Evolutionary conservation across 1,284 basidiomycete species (phyloP), one percentile per base, ranked within the genome.

Genomic region (Cutaneotrichosporon spelunceum): DNA sequence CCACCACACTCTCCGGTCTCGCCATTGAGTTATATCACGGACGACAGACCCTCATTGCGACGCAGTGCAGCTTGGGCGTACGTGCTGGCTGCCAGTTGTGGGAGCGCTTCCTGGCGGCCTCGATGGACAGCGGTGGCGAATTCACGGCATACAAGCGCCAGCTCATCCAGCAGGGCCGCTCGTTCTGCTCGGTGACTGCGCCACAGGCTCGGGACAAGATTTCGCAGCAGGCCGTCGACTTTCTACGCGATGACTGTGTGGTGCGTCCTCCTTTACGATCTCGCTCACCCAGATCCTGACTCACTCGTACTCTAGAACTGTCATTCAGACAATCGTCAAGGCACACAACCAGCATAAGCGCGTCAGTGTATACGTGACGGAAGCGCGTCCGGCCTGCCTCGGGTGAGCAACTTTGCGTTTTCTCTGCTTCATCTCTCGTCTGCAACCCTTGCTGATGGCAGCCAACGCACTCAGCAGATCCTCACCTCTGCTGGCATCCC

Each of bases 361-460:
- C 59, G 93, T 99, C 79, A 91, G 89, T 72, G 95, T 99, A 48
- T 99, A 93, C 77, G 96, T 99, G 58, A 97, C 96, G 86, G 74
- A 78, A 65, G 74, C 70, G 24, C 65, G 73, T 42, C 74, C 75
- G 10, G 58, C 59, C 13, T 70, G 74, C 57, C 65, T 75, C 4
- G 74, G 75, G 70, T 76, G 50, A 62, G 52, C 36, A 39, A 14
- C 36, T 7, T 33, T 33, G 30, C 7, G 7, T 33, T 33, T 36
- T 16, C 24, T 3, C 47, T 21, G 13, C 47, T 26, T 50, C 48
- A 30, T 16, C 24, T 50, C 11, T 6, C 24, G 14, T 19, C 13
- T 19, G 19, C 16, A 13, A 5, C 16, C 39, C 14, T 19, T n/a
- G 56, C 61, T 70, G 64, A 65, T 29, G 30, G 69, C 70, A 94